These are phyloP conservation scores for Neurospora intermedia DNA, from an alignment of 495 filamentous ascomycete species.

Conservation along the genomic window DNA sequence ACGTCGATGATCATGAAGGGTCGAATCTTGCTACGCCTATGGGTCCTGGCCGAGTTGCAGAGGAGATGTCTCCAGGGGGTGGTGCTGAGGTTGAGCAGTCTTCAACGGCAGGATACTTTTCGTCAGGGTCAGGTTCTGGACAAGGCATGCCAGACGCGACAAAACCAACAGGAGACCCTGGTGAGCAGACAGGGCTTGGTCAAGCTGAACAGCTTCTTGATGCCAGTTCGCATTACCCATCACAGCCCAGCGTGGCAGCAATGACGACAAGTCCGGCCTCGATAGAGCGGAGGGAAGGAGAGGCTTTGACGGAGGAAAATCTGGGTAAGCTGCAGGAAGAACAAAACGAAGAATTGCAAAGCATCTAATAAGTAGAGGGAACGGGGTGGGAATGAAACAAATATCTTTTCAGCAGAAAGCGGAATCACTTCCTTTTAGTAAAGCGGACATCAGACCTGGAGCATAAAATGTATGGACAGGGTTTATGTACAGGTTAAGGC, in stretches of 20 bases:
- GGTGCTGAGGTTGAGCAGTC: background rate
- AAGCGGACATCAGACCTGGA: background rate
- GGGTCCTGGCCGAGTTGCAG: background rate
- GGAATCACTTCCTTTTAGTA: background rate
- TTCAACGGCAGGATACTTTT: background rate
- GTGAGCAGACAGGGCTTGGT: background rate
- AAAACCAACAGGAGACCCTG: background rate
- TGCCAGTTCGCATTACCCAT: background rate
- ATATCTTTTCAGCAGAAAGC: background rate
- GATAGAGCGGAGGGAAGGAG: conserved; percentile 2
- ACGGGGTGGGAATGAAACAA: background rate
- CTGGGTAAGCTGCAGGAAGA: conserved; percentile 20
- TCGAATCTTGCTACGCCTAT: background rate
- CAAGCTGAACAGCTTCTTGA: background rate
- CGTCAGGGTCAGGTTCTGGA: background rate
- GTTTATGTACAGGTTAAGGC: background rate
- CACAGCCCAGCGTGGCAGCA: background rate
- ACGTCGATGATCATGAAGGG: background rate
- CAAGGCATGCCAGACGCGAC: background rate
- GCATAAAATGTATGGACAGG: background rate
- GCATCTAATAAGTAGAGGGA: background rate
- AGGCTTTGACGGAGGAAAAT: conserved; percentile 29
- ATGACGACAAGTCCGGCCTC: background rate
- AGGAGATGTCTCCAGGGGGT: background rate
- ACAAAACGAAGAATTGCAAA: background rate